These are phyloP conservation scores for Nidularia sp. DNA, from an alignment of 768 basidiomycete species.

Conservation along the genomic window DNA sequence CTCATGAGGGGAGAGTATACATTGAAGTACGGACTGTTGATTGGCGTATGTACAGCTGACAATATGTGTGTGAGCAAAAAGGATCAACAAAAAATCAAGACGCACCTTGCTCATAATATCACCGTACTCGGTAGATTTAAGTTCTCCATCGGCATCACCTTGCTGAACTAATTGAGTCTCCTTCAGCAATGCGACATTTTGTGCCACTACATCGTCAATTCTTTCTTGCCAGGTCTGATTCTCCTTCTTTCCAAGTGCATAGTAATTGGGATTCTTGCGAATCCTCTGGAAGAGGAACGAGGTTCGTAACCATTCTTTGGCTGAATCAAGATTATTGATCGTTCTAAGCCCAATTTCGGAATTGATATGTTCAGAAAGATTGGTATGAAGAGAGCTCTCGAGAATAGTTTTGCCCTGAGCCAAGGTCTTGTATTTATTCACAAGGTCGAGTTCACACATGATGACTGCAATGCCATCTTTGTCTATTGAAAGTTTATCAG, in stretches of 20 bases:
- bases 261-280: slow-evolving; percentile 77
- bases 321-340: slow-evolving; percentile 63
- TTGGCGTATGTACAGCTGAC: slow-evolving; percentile 72
- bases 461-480: slow-evolving; percentile 82
- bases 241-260: slow-evolving; percentile 55
- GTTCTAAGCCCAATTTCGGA: slow-evolving; percentile 89
- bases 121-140: slow-evolving; percentile 70
- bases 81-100: no score
- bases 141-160: slow-evolving; percentile 30
- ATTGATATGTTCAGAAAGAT: slow-evolving; percentile 88
- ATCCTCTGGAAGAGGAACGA: slow-evolving; percentile 89
- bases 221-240: slow-evolving; percentile 66
- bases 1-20: no score
- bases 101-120: slow-evolving; percentile 81
- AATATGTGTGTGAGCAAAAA: not conserved
- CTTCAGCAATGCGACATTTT: slow-evolving; percentile 58
- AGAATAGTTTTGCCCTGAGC: slow-evolving; percentile 71
- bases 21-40: slow-evolving; percentile 40
- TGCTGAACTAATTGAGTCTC: slow-evolving; percentile 57
- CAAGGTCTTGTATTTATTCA: slow-evolving; percentile 67
- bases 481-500: slow-evolving; percentile 37
- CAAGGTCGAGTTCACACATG: slow-evolving; percentile 70
- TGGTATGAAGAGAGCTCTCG: slow-evolving; percentile 81
- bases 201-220: slow-evolving; percentile 69
- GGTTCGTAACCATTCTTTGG: slow-evolving; percentile 77